Evolutionary conservation across 306 rosid genomes (phyloP).

Genomic region (Adenanthera pavonina): DNA sequence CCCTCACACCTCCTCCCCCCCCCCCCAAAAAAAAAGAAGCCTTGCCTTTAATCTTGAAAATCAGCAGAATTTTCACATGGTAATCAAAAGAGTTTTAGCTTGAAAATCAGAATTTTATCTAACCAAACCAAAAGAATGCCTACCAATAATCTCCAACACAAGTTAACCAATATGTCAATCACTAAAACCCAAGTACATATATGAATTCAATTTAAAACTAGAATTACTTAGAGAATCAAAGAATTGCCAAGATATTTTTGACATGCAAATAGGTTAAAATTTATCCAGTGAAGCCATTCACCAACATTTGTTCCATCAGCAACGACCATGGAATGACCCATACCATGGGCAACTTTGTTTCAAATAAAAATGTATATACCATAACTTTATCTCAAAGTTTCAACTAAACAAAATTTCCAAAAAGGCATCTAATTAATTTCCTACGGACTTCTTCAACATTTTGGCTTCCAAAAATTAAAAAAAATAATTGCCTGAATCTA

Average conservation of each 20-base stretch:
- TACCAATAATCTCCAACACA: not conserved
- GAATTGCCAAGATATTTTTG: not conserved
- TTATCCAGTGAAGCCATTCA: constrained; percentile 88
- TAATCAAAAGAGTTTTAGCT: not conserved
- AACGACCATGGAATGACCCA: constrained; percentile 86
- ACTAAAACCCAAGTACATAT: not conserved
- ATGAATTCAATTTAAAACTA: not conserved
- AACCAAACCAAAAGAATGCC: not conserved
- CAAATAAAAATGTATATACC: constrained; percentile 29
- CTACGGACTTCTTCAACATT: not conserved
- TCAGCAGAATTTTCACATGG: not conserved
- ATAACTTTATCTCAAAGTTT: constrained; percentile 30
- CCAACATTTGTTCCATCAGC: constrained; percentile 77
- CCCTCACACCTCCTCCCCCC: no score
- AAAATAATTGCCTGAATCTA: not conserved
- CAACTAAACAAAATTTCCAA: not conserved
- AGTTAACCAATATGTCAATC: not conserved
- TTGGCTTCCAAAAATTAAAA: not conserved
- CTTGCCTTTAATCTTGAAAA: not conserved
- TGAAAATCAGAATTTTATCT: not conserved
- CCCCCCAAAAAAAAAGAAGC: no score
- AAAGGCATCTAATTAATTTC: not conserved
- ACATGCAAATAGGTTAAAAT: not conserved
- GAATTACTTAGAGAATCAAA: not conserved
- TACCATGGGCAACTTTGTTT: constrained; percentile 88